Conservation (phyloP, 108 stramenopile genomes). For the Hondaea fermentalgiana region DNA sequence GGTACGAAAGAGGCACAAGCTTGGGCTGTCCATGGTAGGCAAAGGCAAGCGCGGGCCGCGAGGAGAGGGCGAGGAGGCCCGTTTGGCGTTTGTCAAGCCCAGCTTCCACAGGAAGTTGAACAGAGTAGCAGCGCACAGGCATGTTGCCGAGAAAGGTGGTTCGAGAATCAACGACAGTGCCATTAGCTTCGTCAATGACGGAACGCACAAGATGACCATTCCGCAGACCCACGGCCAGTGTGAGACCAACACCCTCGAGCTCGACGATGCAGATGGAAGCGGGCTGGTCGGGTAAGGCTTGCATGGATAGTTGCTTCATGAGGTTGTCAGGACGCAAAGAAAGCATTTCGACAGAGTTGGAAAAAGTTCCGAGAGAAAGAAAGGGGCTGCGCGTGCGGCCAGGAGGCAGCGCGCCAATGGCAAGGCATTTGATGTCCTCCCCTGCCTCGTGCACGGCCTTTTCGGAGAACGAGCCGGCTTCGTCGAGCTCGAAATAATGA, state of each 20-base stretch:
- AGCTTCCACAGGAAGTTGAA: constrained; percentile 56
- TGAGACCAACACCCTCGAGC: constrained; percentile 51
- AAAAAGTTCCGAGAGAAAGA: constrained; percentile 81
- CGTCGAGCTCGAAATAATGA: constrained; percentile 91
- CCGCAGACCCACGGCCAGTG: constrained; percentile 73
- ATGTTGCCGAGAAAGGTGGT: constrained; percentile 80
- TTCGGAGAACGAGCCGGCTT: constrained; percentile 65
- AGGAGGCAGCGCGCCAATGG: constrained; percentile 68
- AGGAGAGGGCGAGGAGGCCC: constrained; percentile 74
- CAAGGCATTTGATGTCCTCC: constrained; percentile 79
- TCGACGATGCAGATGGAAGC: constrained; percentile 47
- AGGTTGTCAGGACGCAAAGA: constrained; percentile 64
- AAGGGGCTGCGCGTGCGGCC: constrained; percentile 69
- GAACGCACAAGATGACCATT: constrained; percentile 77
- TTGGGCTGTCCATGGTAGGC: constrained; percentile 24
- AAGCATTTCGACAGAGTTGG: constrained; percentile 73
- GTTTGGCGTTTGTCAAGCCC: constrained; percentile 17
- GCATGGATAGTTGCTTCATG: constrained; percentile 47
- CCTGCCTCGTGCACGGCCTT: constrained; percentile 68
- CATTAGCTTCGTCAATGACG: constrained; percentile 72
- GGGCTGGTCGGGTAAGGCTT: constrained; percentile 53
- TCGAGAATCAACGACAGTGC: constrained; percentile 74
- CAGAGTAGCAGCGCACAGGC: constrained; percentile 75
- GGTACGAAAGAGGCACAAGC: constrained; percentile 82
- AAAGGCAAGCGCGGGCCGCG: constrained; percentile 83